Base-by-base conservation (phyloP, 2,329 filamentous ascomycete species). In the Lasiodiplodia sp. region DNA sequence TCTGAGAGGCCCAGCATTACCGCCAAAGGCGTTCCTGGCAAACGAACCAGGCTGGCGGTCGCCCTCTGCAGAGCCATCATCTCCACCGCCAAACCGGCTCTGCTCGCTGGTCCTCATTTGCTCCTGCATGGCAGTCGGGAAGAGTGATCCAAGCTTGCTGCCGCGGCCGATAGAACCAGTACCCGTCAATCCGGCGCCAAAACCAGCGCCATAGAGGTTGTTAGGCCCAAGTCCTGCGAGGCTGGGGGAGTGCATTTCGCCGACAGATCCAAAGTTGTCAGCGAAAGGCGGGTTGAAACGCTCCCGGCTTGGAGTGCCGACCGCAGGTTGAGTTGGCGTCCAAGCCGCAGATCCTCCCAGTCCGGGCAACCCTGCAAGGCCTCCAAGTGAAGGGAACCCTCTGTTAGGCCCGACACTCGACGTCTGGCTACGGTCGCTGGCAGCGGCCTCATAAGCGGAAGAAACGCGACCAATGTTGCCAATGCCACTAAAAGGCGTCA, bases 351-450 rank as follows among this genome's bases (percentile, higher is more conserved):
- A 84, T 82, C 90, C 91, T 64, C 90, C 89, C 12, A 82, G 72
- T 11, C 81, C 81, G 47, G 80, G 79, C 64, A 92, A 82, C 47
- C 84, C 83, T 69, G 87, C 84, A 21, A 93, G 80, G 31, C 86
- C 87, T 57, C 86, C 86, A 6, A 93, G 77, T 12, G 83, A 81
- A 14, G 89, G 85, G 72, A 93, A 97, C 11, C 86, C 90, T 74
- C 93, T 92, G 53, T 83, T 82, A 31, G 92, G 89, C 14, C 93
- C 92, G 21, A 91, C 92, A 75, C 94, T 97, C 0, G 94, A 97
- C 0, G 93, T 97, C 79, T 97, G 94, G 77, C 94, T 97, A 23
- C 95, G 91, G 77, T 98, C 95, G 72, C 94, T 93, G 5, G 91
- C 91, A 64, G 93, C 89, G 68, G 82, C 78, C 71, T 87, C 86